These are phyloP conservation scores for Stemphylium beticola DNA, from an alignment of 2,329 filamentous ascomycete genomes.

Conservation along the genomic window DNA sequence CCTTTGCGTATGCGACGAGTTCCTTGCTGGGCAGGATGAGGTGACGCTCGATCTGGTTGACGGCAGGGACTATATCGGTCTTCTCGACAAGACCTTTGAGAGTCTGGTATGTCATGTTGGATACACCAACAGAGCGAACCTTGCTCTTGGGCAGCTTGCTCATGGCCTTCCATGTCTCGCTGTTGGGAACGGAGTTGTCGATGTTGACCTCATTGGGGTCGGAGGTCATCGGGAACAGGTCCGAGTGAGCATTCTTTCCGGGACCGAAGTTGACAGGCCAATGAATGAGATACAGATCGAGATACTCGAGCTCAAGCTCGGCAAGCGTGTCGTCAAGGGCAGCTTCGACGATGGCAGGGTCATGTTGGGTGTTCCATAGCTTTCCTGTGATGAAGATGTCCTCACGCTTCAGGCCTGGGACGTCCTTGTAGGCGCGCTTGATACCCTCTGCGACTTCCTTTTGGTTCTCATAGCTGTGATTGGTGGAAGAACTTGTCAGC, in stretches of 20 bases:
- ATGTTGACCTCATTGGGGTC: too few relatives aligned
- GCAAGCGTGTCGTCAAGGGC: constrained; percentile 74
- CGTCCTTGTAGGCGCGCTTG: too few relatives aligned
- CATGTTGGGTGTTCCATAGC: constrained; percentile 87
- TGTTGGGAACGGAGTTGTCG: too few relatives aligned
- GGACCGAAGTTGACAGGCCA: constrained; percentile 67
- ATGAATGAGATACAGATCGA: constrained; percentile 88
- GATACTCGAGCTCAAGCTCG: constrained; percentile 86
- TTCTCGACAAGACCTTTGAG: constrained; percentile 35
- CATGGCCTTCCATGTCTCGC: constrained; percentile 28
- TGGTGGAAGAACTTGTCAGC: too few relatives aligned
- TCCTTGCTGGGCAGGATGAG: constrained; percentile 9
- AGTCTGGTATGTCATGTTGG: not conserved
- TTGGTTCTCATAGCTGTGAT: too few relatives aligned
- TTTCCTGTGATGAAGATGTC: constrained; percentile 69
- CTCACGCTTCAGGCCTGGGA: too few relatives aligned
- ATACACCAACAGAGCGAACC: too few relatives aligned
- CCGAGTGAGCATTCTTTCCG: too few relatives aligned
- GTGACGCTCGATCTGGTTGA: constrained; percentile 25
- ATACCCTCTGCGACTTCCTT: constrained; percentile 9
- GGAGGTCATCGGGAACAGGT: too few relatives aligned
- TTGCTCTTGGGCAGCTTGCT: constrained; percentile 17
- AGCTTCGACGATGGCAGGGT: constrained; percentile 64
- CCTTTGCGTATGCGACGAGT: too few relatives aligned
- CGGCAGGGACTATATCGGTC: constrained; percentile 26